Conservation (phyloP, 768 basidiomycete genomes). For the Naganishia vishniacii region DNA sequence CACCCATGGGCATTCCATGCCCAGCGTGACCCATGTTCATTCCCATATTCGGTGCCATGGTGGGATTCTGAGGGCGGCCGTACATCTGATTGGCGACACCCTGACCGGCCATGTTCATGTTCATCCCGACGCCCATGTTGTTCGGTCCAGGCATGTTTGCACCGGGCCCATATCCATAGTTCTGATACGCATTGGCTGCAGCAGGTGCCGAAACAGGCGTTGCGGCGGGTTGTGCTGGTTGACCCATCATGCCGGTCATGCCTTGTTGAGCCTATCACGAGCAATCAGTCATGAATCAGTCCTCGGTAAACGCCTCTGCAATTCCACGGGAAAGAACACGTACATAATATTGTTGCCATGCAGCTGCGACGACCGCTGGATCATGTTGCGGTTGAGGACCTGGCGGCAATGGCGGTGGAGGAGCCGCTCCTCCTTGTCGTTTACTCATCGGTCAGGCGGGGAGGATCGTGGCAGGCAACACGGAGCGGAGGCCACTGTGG, state of each 20-base stretch:
- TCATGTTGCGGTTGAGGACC: conserved; percentile 24
- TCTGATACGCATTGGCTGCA: conserved; percentile 12
- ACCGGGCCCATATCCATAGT: conserved; percentile 30
- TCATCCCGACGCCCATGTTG: conserved; percentile 1
- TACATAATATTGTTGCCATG: conserved; percentile 27
- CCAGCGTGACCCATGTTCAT: conserved; percentile 20
- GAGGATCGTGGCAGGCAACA: too few relatives aligned
- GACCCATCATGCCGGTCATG: background rate
- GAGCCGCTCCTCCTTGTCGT: conserved; percentile 14
- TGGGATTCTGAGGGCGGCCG: background rate
- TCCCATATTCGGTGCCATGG: background rate
- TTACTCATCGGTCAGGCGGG: conserved; percentile 5
- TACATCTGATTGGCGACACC: background rate
- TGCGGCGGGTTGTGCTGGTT: conserved; percentile 6
- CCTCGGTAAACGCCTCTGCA: background rate
- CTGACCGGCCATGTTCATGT: background rate
- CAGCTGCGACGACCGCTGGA: conserved; percentile 17
- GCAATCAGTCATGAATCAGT: background rate
- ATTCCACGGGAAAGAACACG: background rate
- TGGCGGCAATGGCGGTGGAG: conserved; percentile 26
- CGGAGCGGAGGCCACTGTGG: too few relatives aligned
- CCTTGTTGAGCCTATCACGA: conserved; percentile 17
- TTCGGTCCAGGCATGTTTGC: conserved; percentile 9
- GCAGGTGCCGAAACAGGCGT: conserved; percentile 5
- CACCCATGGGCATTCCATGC: background rate